Base-by-base conservation (phyloP, 345 rosid species). In the Atalantia buxifolia region DNA sequence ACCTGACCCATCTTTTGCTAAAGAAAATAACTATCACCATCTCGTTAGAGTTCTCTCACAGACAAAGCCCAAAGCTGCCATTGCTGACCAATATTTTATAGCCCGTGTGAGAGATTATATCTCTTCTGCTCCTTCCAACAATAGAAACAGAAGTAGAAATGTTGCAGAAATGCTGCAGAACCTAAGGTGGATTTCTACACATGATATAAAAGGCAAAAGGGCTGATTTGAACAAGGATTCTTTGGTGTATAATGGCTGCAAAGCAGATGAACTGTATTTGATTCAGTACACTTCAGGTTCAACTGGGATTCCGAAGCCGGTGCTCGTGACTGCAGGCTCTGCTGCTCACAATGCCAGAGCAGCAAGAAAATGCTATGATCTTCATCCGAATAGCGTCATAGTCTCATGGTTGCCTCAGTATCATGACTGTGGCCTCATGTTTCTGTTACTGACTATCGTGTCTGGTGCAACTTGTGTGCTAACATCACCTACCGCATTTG, bases 231-330 rank as follows among this genome's bases (percentile, higher is more conserved):
- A 27, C 10, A 42, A 1, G 12, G 8, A 48, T 19, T 61, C 67
- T 10, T 30, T 14, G 12, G 2, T 3, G 0, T 86, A 86, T 45
- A 76, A 74, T 25, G 91, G 95, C 14, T 82, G 89, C 81, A 74
- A 61, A 55, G 79, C 84, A 2, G 80, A 87, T 50, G 92, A 89
- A 38, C 73, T 84, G 50, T 89, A 86, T 67, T 78, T 91, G 83
- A 87, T 89, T 68, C 95, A 89, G 35, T 89, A 91, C 90, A 89
- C 91, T 74, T 91, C 92, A 50, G 93, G 93, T 56, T 85, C 95
- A 18, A 91, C 93, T 4, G 90, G 89, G 78, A 84, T 89, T 50
- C 92, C 92, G 1, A 91, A 91, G 73, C 93, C 89, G 3, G 93
- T 89, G 57, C 88, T 84, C 8, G 87, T 86, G 67, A 89, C 92